phyloP scores from a whole-genome alignment of 257 asterid genomes.

The Ophiorrhiza pumila region DNA sequence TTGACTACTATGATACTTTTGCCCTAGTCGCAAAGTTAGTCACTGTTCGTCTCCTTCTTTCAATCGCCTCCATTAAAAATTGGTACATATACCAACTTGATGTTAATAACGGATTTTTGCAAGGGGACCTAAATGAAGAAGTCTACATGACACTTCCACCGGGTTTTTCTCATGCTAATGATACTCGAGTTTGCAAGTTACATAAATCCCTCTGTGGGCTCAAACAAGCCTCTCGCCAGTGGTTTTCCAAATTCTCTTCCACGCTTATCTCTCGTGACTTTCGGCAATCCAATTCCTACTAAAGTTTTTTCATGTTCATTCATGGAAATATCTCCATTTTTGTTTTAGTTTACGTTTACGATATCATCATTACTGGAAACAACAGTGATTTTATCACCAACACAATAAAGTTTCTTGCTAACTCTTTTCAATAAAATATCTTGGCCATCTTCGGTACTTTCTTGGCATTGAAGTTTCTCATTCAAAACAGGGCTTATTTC shows the following conservation, averaged over 20 bases:
- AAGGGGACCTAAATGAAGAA: conserved; percentile 1
- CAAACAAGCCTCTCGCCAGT: conserved; percentile 4
- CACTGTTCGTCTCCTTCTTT: background rate
- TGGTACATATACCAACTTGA: background rate
- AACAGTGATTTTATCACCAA: background rate
- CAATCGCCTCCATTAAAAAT: background rate
- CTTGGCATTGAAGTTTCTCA: background rate
- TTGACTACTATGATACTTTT: background rate
- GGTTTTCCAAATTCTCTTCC: conserved; percentile 2
- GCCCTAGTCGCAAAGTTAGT: background rate
- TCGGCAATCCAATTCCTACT: background rate
- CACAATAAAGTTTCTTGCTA: conserved; percentile 2
- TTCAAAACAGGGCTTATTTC: background rate
- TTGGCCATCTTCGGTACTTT: background rate
- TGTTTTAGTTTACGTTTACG: background rate
- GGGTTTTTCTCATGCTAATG: background rate
- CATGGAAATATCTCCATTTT: background rate
- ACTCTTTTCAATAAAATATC: conserved; percentile 10
- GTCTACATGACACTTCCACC: background rate
- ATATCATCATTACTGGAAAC: background rate
- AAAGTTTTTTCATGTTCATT: background rate
- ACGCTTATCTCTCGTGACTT: background rate
- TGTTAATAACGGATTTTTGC: too few relatives aligned
- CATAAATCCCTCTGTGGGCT: conserved; percentile 1
- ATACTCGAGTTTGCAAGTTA: background rate